Evolutionary conservation across 768 basidiomycete genomes (phyloP), one percentile per base, ranked within the genome.

Genomic region (Candolleomyces aberdarensis): DNA sequence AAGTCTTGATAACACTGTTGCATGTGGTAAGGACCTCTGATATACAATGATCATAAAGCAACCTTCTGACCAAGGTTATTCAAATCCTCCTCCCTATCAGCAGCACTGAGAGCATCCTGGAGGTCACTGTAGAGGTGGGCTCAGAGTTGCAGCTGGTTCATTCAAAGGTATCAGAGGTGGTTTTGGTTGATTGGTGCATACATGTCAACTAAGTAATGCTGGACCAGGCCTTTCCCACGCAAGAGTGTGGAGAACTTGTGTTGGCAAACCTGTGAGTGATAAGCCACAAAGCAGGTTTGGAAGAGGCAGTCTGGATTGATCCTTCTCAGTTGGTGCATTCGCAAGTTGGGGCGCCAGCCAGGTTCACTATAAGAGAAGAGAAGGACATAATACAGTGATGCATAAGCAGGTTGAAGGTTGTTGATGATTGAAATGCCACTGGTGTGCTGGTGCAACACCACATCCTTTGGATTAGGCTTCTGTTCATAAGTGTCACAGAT

Each of bases 341-440:
- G 75, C 70, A 83, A 80, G 5, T 73, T 70, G 39, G 79, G 81
- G 70, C 82, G 75, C 79, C 76, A 83, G 3, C 79, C 79, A 46
- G 64, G 47, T 14, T 76, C 64, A 2, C 78, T 78, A 44, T 53
- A 17, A 4, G 80, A 76, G 69, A 82, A 82, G 1, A 83, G 69
- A 0, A 84, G 63, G 0, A 76, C 72, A 76, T 80, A 82, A 11
- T 80, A 74, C 0, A 83, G 67, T 0, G 78, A 63, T 0, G 62
- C 31, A 62, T 82, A 83, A 0, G 66, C 56, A 5, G 74, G 70
- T 61, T 78, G 67, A 0, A 68, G 58, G 1, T 83, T 71, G 60
- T 56, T 71, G 43, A 81, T 78, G 1, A 65, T n/a, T n/a, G n/a
- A n/a, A n/a, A n/a, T n/a, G n/a, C n/a, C n/a, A n/a, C n/a, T n/a